Base-by-base conservation (phyloP, 1,284 basidiomycete species). In the Dichomitus squalens region DNA sequence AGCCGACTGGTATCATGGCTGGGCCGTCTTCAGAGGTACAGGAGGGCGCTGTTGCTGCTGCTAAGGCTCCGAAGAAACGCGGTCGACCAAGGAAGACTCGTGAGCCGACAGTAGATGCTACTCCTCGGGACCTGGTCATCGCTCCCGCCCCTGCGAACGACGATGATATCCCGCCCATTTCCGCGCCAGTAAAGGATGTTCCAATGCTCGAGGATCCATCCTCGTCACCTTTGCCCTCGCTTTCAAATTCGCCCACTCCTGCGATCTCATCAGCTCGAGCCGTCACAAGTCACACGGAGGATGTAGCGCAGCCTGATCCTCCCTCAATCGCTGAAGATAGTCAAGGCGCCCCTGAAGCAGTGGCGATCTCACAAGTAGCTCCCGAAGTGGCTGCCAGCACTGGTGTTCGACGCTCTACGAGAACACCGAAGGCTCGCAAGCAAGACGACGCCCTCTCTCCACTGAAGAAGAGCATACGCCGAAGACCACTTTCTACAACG, bases 31-130 rank as follows among this genome's bases (percentile, higher is more conserved):
- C 51, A 3, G 35, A n/a, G 29, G 16, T 23, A 9, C 53, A 33
- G 18, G 55, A 49, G 23, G 52, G 50, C 21, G 31, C 25, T 33
- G 31, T 33, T 33, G 56, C 57, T 23, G 55, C 55, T 14, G 44
- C 57, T 12, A 46, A 62, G 16, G 52, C 52, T 7, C 59, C 66
- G 5, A 69, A 64, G 56, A 68, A 68, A 44, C 68, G 67, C 2
- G 66, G 65, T 7, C 68, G 68, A 0, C 52, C 58, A 5, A 66
- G 61, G 57, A 63, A 59, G 35, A 11, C 31, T 6, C 44, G 18
- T 21, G 44, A 47, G 29, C 18, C 20, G 11, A 18, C 12, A 4
- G 18, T 33, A 11, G 29, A 33, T 3, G 27, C n/a, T n/a, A 7
- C 41, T 4, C 29, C 18, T 33, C 41, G 25, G 16, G 41, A 44